phyloP scores from a whole-genome alignment of 179 eudicot genomes.

The Spergularia azorica region DNA sequence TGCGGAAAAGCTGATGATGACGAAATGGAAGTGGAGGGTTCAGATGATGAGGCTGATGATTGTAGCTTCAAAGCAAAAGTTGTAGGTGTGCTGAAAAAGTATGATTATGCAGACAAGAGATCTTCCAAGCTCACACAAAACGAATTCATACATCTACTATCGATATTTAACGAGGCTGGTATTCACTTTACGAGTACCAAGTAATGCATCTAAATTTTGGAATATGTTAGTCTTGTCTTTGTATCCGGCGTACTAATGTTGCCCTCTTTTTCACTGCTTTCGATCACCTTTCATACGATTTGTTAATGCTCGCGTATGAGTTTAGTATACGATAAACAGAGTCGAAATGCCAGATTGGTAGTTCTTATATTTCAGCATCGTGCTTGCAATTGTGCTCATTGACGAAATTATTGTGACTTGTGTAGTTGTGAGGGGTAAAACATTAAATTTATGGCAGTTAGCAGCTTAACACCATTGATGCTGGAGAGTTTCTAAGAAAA shows the following conservation, averaged over 20 bases:
- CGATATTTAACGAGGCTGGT: slow-evolving; percentile 70
- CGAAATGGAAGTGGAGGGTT: slow-evolving; percentile 69
- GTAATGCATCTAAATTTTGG: slow-evolving; percentile 3
- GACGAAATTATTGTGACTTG: too few relatives aligned
- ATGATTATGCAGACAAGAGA: slow-evolving; percentile 65
- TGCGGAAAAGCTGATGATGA: slow-evolving; percentile 51
- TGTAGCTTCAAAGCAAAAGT: slow-evolving; percentile 41
- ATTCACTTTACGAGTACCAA: slow-evolving; percentile 62
- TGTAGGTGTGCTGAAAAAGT: slow-evolving; percentile 55
- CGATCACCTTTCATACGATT: background rate
- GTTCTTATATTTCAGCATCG: too few relatives aligned
- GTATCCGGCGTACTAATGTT: background rate
- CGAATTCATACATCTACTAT: slow-evolving; percentile 68
- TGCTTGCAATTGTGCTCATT: too few relatives aligned
- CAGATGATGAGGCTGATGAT: slow-evolving; percentile 32
- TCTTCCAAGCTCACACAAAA: slow-evolving; percentile 75
- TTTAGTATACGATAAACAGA: too few relatives aligned
- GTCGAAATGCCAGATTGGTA: too few relatives aligned
- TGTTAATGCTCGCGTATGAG: background rate
- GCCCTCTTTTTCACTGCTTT: background rate
- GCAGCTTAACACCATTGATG: too few relatives aligned
- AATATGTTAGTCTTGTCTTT: background rate
- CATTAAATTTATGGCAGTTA: too few relatives aligned
- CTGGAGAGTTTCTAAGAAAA: too few relatives aligned
- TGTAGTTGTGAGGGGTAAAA: too few relatives aligned